These are phyloP conservation scores for Canariomyces notabilis DNA, from an alignment of 2,329 filamentous ascomycete genomes.

Conservation along the genomic window DNA sequence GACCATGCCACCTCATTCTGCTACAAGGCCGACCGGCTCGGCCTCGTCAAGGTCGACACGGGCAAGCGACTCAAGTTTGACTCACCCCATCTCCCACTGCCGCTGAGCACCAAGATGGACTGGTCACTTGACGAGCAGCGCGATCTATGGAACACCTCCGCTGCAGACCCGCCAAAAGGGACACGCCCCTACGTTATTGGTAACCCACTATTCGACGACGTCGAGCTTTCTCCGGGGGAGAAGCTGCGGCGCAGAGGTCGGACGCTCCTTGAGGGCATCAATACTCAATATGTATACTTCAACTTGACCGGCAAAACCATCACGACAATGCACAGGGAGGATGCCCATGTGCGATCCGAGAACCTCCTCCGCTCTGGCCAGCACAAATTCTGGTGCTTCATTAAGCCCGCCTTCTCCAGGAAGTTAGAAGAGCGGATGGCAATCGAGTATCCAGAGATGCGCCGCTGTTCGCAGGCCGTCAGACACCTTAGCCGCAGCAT, in stretches of 20 bases:
- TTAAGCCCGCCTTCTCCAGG: conserved; percentile 22
- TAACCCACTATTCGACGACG: conserved; percentile 24
- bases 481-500: conserved; percentile 26
- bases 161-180: conserved; percentile 21
- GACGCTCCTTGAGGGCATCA: conserved; percentile 23
- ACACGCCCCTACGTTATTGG: conserved; percentile 24
- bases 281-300: conserved; percentile 27
- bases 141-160: conserved; percentile 24
- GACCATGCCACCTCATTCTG: conserved; percentile 25
- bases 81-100: conserved; percentile 20
- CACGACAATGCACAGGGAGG: conserved; percentile 27
- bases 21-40: conserved; percentile 20
- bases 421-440: conserved; percentile 23
- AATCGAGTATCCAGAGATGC: conserved; percentile 22
- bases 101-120: conserved; percentile 14
- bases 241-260: conserved; percentile 24
- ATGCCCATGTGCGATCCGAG: conserved; percentile 26
- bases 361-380: conserved; percentile 25
- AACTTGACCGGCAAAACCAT: conserved; percentile 25
- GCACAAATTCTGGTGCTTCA: conserved; percentile 27
- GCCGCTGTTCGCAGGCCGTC: conserved; percentile 24
- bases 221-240: conserved; percentile 24
- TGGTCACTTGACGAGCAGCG: conserved; percentile 23
- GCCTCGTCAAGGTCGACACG: conserved; percentile 25
- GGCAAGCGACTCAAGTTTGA: conserved; percentile 20